Base-by-base conservation (phyloP, 768 basidiomycete genomes). In the Pisolithus tinctorius region DNA sequence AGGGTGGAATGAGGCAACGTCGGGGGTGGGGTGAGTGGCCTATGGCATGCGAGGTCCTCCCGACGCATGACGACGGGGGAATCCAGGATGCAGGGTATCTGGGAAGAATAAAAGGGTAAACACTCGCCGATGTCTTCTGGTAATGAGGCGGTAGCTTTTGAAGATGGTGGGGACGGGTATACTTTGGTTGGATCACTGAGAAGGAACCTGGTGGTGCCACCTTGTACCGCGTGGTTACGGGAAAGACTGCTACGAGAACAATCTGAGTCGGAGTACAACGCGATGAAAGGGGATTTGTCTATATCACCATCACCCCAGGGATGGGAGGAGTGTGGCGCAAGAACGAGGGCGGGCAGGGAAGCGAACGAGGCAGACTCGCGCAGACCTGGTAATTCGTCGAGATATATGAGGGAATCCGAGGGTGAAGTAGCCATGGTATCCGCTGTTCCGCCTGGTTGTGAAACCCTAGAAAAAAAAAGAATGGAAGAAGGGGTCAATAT, bases 1-100 rank as follows among this genome's bases (percentile, higher is more conserved):
- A 65, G 65, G 0, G 69, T 71, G 40, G 60, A 53, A 27, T 65
- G 70, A 20, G 72, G 71, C 49, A 73, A 62, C 17, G 73, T 75
- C 34, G 72, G 69, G 16, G 75, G 75, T 47, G 75, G 76, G 17
- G 74, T 73, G 52, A 69, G 63, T 2, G 67, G 74, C 55, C 53
- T 64, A 30, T 67, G 64, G 27, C 51, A 63, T 20, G 57, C 54
- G 44, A 65, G 48, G 39, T 64, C 63, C 58, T 57, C 57, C 52
- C 67, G 64, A 29, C 62, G 63, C 60, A 70, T 62, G 47, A 66
- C 60, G 1, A 61, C 52, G 2, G 73, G 66, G 1, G 70, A 71
- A 58, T 71, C 68, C 47, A 71, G 63, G 23, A 70, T 50, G 14
- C 71, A 68, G 3, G 49, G 55, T 5, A 69, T 52, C 47, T 63